These are phyloP conservation scores for Alisma plantagoaquatica DNA, from an alignment of 106 monocot genomes.

Conservation along the genomic window DNA sequence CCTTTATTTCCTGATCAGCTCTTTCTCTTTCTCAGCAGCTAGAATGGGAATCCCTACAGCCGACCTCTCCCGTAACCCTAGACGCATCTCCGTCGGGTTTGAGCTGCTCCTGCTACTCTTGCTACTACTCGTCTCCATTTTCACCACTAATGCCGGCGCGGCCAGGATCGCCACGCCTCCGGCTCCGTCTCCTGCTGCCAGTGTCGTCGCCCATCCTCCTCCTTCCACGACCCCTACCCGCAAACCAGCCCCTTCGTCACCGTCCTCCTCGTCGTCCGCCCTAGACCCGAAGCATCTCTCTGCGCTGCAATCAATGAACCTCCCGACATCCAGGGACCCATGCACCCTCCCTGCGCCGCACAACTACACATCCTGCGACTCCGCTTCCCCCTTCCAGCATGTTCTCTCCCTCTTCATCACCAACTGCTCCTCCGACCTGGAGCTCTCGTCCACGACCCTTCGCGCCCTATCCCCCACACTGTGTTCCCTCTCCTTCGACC, in stretches of 20 bases:
- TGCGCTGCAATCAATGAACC: constrained; percentile 35
- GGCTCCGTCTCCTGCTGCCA: constrained; percentile 3
- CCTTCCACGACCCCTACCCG: background rate
- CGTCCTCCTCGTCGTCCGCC: background rate
- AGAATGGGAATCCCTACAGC: constrained; percentile 4
- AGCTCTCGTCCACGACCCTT: constrained; percentile 23
- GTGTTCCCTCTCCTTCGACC: constrained; percentile 39
- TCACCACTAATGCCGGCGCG: background rate
- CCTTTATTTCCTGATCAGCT: too few relatives aligned
- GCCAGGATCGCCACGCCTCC: constrained; percentile 2
- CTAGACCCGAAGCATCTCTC: constrained; percentile 61
- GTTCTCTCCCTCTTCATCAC: constrained; percentile 26
- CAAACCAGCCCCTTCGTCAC: too few relatives aligned
- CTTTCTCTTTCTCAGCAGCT: background rate
- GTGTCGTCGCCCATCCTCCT: background rate
- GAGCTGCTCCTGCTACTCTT: too few relatives aligned
- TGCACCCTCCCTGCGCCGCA: constrained; percentile 36
- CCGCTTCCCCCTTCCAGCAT: constrained; percentile 47
- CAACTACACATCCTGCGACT: constrained; percentile 58
- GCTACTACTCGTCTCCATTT: background rate
- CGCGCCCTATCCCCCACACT: constrained; percentile 45
- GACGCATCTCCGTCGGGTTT: too few relatives aligned
- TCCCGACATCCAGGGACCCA: constrained; percentile 33
- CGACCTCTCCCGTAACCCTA: too few relatives aligned
- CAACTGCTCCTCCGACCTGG: constrained; percentile 63